phyloP scores from a whole-genome alignment of 768 basidiomycete genomes.

The Boletales sp. region DNA sequence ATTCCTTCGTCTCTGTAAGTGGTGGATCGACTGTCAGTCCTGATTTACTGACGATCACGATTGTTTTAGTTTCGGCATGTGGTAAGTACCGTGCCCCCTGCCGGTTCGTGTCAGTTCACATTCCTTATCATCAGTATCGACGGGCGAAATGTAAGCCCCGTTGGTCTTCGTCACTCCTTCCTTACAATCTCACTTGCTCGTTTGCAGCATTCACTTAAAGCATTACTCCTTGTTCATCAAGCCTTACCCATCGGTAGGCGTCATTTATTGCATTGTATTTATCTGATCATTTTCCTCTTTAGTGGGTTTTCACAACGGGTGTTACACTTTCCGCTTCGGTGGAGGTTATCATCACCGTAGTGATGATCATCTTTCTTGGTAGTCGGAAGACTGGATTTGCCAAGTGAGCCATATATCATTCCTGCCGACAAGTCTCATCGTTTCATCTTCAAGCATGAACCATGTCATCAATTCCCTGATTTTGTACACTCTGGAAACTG shows the following conservation, averaged over 20 bases:
- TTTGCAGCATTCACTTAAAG: constrained; percentile 22
- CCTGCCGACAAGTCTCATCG: neutral
- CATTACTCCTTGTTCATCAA: constrained; percentile 29
- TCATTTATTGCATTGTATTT: neutral
- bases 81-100: constrained; percentile 11
- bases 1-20: constrained; percentile 32
- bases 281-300: neutral
- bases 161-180: accelerated
- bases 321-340: constrained; percentile 33
- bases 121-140: constrained; percentile 22
- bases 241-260: constrained; percentile 27
- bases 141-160: constrained; percentile 27
- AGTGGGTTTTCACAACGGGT: constrained; percentile 32
- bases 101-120: neutral
- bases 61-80: constrained; percentile 25
- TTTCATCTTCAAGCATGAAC: constrained; percentile 36
- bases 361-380: constrained; percentile 31
- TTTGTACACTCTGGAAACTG: constrained; percentile 51
- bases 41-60: neutral
- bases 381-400: constrained; percentile 31
- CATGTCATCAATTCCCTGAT: constrained; percentile 47
- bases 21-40: no score
- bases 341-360: constrained; percentile 29
- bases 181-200: neutral
- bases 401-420: constrained; percentile 9